Percentiles rank a stretch among this genome's conserved stretches.
phyloP scores from a whole-genome alignment of 257 asterid species.

The Solanum chiquidenum region DNA sequence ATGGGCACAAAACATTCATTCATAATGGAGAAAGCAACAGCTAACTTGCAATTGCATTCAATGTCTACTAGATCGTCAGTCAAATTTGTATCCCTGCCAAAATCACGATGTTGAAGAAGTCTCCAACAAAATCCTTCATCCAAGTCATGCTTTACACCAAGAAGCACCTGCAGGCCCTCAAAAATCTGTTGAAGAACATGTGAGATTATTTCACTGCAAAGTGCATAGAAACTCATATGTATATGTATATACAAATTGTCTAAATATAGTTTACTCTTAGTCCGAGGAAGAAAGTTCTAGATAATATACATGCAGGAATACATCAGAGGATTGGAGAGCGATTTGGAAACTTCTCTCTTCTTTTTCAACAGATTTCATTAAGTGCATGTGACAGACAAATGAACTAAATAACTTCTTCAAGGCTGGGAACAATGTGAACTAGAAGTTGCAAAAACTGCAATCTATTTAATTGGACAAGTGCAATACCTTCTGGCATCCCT shows the following conservation, averaged over 20 bases:
- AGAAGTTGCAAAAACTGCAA: constrained; percentile 1
- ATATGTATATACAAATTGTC: neutral
- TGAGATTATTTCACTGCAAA: constrained; percentile 8
- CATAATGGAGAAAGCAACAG: constrained; percentile 19
- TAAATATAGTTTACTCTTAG: neutral
- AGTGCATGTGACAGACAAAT: neutral
- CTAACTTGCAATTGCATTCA: constrained; percentile 21
- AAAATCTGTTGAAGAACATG: constrained; percentile 39
- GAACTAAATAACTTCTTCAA: neutral
- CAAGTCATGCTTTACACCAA: constrained; percentile 62
- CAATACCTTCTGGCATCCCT: constrained; percentile 64
- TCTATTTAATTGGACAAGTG: neutral
- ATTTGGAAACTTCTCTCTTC: neutral
- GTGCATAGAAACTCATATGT: neutral
- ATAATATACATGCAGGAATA: neutral
- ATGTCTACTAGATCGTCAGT: constrained; percentile 19
- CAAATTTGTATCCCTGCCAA: constrained; percentile 22
- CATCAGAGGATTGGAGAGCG: neutral
- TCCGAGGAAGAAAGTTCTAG: neutral
- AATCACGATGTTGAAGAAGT: constrained; percentile 46
- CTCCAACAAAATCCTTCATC: constrained; percentile 73
- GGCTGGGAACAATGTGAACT: neutral
- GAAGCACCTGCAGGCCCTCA: constrained; percentile 53
- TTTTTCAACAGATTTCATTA: neutral
- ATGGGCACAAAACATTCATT: constrained; percentile 30